A percentile compares a stretch with the other conserved stretches of the same genome.
Conservation (phyloP, 306 rosid genomes). For the Vigna trinervia region DNA sequence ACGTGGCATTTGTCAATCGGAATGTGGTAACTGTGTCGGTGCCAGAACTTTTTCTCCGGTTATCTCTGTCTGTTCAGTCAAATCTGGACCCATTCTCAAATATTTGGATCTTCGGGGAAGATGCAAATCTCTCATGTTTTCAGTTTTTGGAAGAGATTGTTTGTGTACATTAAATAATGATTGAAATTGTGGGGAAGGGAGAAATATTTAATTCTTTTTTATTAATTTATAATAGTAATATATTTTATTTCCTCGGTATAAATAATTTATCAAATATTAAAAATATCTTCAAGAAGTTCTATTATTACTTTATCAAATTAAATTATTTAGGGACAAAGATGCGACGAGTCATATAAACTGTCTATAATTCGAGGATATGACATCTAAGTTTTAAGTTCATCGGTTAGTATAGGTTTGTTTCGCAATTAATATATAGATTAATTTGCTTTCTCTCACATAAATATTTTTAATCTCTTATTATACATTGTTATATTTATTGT, state of each 20-base stretch:
- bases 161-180: no score
- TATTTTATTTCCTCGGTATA: no score
- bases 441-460: no score
- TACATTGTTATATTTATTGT: no score
- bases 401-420: no score
- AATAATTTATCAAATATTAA: not conserved
- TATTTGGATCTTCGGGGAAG: not conserved
- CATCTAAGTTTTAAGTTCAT: no score
- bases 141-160: not conserved
- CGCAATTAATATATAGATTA: no score
- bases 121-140: not conserved
- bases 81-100: slow-evolving; percentile 3
- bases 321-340: not conserved
- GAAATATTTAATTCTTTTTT: not conserved
- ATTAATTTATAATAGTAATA: not conserved
- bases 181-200: not conserved
- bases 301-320: not conserved
- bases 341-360: no score
- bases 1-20: not conserved
- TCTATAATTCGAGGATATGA: no score
- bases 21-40: not conserved
- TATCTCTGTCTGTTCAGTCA: not conserved
- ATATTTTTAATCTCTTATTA: no score
- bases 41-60: not conserved
- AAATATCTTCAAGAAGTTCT: not conserved